A percentile compares a stretch with the other conserved stretches of the same genome.
These are phyloP conservation scores for Truncatella angustata DNA, from an alignment of 2,329 filamentous ascomycete genomes.

Conservation along the genomic window DNA sequence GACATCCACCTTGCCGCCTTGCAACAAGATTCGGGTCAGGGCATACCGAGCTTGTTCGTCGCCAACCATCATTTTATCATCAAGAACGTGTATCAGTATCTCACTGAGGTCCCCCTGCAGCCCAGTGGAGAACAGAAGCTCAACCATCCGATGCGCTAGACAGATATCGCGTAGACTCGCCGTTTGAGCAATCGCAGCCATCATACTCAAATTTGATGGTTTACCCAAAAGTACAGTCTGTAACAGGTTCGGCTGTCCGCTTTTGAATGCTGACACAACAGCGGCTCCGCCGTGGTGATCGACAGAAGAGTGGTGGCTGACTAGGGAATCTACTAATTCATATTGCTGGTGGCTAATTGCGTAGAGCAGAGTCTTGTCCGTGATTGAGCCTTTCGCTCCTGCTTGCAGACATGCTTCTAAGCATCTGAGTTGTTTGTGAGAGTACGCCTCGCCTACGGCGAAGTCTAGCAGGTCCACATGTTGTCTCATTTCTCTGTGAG, in stretches of 20 bases:
- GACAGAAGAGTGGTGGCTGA: neutral
- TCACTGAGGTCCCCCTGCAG: neutral
- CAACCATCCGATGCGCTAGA: neutral
- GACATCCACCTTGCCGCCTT: neutral
- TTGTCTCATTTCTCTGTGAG: too few species aligned
- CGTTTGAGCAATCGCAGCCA: neutral
- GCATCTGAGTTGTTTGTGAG: neutral
- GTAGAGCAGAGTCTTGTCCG: neutral
- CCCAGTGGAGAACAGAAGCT: neutral
- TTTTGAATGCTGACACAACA: neutral
- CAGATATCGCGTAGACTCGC: neutral
- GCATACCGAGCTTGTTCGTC: neutral
- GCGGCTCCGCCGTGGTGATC: neutral
- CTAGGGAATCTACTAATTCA: neutral
- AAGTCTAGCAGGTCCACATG: neutral
- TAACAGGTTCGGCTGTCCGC: neutral
- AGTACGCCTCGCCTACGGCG: neutral
- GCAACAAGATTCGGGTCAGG: neutral
- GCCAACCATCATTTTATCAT: neutral
- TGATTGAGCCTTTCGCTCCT: neutral
- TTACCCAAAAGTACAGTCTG: neutral
- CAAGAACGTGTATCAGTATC: neutral
- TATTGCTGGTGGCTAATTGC: neutral
- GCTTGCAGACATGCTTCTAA: neutral
- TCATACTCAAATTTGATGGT: neutral